Conservation (phyloP, 179 eudicot species). For the Silene coronaria region DNA sequence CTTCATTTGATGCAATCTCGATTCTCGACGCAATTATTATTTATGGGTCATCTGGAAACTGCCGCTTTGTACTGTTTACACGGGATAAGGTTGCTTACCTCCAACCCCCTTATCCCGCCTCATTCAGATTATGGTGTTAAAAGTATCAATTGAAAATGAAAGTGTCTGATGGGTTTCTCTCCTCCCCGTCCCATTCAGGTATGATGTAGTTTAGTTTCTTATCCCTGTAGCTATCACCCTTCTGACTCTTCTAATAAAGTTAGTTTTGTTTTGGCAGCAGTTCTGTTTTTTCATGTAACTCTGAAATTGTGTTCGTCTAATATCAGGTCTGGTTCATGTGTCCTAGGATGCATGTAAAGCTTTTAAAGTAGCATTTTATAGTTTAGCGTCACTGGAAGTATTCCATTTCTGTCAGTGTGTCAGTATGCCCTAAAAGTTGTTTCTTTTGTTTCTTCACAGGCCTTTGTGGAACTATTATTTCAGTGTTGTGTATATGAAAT, state of each 20-base stretch:
- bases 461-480: conserved; percentile 1
- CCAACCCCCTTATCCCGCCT: neutral
- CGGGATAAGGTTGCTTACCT: neutral
- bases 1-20: neutral
- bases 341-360: neutral
- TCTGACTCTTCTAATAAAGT: neutral
- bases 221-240: neutral
- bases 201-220: neutral
- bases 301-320: neutral
- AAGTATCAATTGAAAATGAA: neutral
- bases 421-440: neutral
- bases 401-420: neutral
- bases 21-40: neutral
- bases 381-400: neutral
- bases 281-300: neutral
- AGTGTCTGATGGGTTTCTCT: neutral
- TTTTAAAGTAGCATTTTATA: neutral
- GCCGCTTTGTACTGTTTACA: neutral
- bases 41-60: neutral
- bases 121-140: neutral
- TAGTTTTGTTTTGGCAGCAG: neutral
- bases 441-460: conserved; percentile 15
- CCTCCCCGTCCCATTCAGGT: neutral
- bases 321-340: neutral
- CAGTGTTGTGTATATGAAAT: conserved; percentile 9